A percentile compares a stretch with the other conserved stretches of the same genome.
Evolutionary conservation across 495 filamentous ascomycete species (phyloP).

Genomic region (Durotheca rogersii): DNA sequence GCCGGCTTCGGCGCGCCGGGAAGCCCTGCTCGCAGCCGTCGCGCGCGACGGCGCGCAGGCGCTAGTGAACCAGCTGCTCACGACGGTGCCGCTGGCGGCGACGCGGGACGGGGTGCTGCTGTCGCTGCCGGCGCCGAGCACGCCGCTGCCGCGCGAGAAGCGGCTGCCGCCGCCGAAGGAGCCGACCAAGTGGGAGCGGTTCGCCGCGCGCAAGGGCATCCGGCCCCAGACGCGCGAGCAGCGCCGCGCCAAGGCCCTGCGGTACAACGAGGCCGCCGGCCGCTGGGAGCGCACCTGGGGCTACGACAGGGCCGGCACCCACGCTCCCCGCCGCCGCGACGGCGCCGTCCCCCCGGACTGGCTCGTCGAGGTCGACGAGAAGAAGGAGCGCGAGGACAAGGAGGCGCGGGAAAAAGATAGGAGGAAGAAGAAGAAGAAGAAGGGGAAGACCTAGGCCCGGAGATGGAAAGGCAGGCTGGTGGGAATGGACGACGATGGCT

Average conservation of each 20-base stretch:
- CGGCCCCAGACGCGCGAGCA: constrained; percentile 70
- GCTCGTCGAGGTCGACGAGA: constrained; percentile 87
- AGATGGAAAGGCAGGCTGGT: not conserved
- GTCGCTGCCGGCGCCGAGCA: constrained; percentile 66
- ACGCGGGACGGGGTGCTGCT: constrained; percentile 70
- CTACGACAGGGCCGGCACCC: constrained; percentile 84
- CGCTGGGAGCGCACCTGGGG: constrained; percentile 94
- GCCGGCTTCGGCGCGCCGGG: too few species aligned
- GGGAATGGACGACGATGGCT: not conserved
- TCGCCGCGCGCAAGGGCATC: constrained; percentile 95
- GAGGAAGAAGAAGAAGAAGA: constrained; percentile 65
- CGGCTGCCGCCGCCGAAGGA: constrained; percentile 75
- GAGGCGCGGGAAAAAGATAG: constrained; percentile 63
- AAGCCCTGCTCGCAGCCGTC: constrained; percentile 60
- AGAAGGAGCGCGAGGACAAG: constrained; percentile 65
- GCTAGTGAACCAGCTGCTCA: constrained; percentile 84
- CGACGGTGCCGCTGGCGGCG: constrained; percentile 78
- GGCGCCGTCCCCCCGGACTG: constrained; percentile 63
- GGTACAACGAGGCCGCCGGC: constrained; percentile 79
- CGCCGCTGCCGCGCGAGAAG: constrained; percentile 82
- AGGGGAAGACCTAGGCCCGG: constrained; percentile 60
- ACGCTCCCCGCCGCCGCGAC: constrained; percentile 58
- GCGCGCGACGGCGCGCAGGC: constrained; percentile 86
- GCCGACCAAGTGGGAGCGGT: constrained; percentile 90
- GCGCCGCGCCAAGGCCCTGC: constrained; percentile 59